These are phyloP conservation scores for Camelina sativa DNA, from an alignment of 345 rosid species.

Conservation along the genomic window DNA sequence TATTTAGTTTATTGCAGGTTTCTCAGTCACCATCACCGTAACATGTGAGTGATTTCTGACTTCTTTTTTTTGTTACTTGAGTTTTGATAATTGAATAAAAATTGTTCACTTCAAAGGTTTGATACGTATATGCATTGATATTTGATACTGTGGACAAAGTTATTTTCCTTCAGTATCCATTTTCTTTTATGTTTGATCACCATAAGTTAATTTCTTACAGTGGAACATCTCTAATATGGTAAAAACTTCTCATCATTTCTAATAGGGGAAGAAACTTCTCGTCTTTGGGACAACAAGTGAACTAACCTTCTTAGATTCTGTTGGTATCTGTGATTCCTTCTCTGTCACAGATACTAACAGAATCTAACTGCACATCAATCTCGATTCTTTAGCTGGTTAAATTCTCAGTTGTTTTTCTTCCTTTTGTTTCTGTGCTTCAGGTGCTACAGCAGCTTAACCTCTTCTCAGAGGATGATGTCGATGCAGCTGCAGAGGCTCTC, in stretches of 20 bases:
- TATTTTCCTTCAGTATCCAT: neutral
- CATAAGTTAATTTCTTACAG: neutral
- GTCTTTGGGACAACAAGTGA: slow-evolving; percentile 96
- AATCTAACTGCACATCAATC: neutral
- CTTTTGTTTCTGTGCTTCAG: slow-evolving; percentile 41
- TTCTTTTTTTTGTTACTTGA: too few relatives aligned
- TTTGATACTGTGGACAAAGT: too few relatives aligned
- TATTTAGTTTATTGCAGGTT: too few relatives aligned
- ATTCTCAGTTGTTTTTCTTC: neutral
- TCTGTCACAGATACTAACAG: too few relatives aligned
- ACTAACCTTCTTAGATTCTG: slow-evolving; percentile 74
- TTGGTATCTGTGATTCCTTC: slow-evolving; percentile 77
- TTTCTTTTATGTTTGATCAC: neutral
- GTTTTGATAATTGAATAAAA: too few relatives aligned
- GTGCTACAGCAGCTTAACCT: slow-evolving; percentile 76
- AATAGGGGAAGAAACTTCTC: slow-evolving; percentile 87
- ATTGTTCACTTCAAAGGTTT: too few relatives aligned
- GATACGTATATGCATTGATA: too few relatives aligned
- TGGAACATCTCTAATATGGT: slow-evolving; percentile 20
- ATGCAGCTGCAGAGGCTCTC: slow-evolving; percentile 78
- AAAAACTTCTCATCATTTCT: slow-evolving; percentile 10
- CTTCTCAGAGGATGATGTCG: slow-evolving; percentile 70
- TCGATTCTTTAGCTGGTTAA: neutral
- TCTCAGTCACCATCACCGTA: slow-evolving; percentile 52
- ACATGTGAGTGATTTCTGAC: too few relatives aligned